phyloP scores from a whole-genome alignment of 129 eudicot species.

The Tagetes patula region DNA sequence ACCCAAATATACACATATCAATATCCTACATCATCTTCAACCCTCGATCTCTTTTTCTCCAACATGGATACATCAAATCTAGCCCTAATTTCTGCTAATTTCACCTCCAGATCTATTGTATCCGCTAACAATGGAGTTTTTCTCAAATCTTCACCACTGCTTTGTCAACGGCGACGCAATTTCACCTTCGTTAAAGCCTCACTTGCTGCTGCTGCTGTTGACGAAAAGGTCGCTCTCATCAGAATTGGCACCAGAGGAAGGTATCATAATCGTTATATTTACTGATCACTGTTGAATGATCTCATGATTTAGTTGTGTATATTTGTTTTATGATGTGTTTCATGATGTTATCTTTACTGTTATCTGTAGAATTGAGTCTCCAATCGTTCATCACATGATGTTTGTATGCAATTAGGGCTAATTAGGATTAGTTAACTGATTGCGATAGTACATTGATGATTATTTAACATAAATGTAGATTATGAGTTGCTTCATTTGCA shows the following conservation, averaged over 20 bases:
- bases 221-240: slow-evolving; percentile 3
- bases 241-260: slow-evolving; percentile 21
- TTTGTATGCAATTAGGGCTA: background rate
- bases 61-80: slow-evolving; percentile 2
- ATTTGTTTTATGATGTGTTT: background rate
- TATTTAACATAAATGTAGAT: background rate
- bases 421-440: background rate
- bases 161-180: background rate
- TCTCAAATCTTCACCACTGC: background rate
- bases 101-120: slow-evolving; percentile 1
- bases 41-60: background rate
- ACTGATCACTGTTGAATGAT: background rate
- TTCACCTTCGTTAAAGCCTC: slow-evolving; percentile 2
- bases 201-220: slow-evolving; percentile 1
- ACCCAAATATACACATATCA: background rate
- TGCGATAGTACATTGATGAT: background rate
- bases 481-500: slow-evolving; percentile 4
- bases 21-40: background rate
- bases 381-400: background rate
- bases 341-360: background rate
- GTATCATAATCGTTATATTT: no score
- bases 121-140: background rate
- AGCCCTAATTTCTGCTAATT: slow-evolving; percentile 1
- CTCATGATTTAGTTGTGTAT: background rate
- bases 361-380: no score